Evolutionary conservation across 495 filamentous ascomycete species (phyloP).

Genomic region (Penicillium bialowiezense): DNA sequence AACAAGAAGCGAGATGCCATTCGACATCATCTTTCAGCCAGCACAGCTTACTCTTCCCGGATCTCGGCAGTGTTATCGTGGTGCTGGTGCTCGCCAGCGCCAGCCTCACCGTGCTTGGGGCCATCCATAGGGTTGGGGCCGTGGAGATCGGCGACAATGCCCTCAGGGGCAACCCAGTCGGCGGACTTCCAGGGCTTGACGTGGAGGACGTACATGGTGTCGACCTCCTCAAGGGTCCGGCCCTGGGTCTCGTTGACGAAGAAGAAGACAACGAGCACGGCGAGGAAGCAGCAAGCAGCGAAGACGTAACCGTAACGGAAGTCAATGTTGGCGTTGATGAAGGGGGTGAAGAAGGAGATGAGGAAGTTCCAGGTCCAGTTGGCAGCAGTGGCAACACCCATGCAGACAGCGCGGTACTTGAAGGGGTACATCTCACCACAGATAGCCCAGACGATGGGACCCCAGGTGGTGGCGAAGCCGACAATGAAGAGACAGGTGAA

Average conservation of each 20-base stretch:
- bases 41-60: constrained; percentile 12
- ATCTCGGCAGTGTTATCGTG: constrained; percentile 22
- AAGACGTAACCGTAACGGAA: constrained; percentile 82
- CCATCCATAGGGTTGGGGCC: constrained; percentile 3
- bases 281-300: constrained; percentile 64
- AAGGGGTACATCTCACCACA: constrained; percentile 80
- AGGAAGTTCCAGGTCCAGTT: constrained; percentile 95
- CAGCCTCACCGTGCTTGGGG: constrained; percentile 21
- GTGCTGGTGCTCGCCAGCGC: constrained; percentile 20
- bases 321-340: constrained; percentile 65
- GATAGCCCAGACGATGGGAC: constrained; percentile 79
- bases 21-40: background rate
- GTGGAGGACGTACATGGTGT: constrained; percentile 77
- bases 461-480: constrained; percentile 68
- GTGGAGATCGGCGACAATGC: constrained; percentile 34
- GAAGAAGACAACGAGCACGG: constrained; percentile 68
- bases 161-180: constrained; percentile 55
- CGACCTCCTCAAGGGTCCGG: constrained; percentile 72
- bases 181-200: constrained; percentile 65
- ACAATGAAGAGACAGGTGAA: constrained; percentile 71
- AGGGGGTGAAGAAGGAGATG: constrained; percentile 80
- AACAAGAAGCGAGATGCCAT: background rate
- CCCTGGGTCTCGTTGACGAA: constrained; percentile 72
- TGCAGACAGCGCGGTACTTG: constrained; percentile 69
- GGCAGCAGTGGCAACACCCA: constrained; percentile 72